phyloP scores from a whole-genome alignment of 306 rosid genomes.

The Notholithocarpus densiflorus region DNA sequence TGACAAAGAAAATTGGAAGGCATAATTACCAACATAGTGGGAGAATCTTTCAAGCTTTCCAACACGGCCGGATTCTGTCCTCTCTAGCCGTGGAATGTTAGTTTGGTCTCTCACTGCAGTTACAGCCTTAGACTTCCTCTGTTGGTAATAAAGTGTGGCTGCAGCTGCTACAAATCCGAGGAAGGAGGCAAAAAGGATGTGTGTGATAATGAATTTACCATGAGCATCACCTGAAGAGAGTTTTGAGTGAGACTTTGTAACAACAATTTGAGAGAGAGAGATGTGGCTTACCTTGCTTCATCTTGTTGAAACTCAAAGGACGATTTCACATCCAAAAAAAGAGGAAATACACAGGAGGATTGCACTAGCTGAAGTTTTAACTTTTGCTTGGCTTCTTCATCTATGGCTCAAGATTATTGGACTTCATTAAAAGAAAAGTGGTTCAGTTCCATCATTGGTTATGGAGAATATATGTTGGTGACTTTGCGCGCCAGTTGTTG shows the following conservation, averaged over 20 bases:
- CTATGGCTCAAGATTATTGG: no score
- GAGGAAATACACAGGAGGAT: not conserved
- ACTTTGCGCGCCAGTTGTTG: no score
- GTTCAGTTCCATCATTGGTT: no score
- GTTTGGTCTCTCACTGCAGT: constrained; percentile 7
- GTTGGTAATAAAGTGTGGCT: constrained; percentile 9
- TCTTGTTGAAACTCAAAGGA: constrained; percentile 11
- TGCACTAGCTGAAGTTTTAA: not conserved
- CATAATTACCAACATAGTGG: constrained; percentile 58
- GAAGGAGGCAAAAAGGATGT: constrained; percentile 45
- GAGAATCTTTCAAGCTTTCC: constrained; percentile 64
- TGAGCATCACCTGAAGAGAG: constrained; percentile 31
- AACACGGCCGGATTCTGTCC: constrained; percentile 58
- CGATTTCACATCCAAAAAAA: not conserved
- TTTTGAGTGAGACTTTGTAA: not conserved
- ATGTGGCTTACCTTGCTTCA: constrained; percentile 30
- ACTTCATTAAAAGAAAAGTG: no score
- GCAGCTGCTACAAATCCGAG: constrained; percentile 38
- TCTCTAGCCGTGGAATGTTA: constrained; percentile 32
- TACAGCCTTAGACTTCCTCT: not conserved
- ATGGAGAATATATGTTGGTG: no score
- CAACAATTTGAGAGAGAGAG: not conserved
- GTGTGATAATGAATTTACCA: constrained; percentile 29
- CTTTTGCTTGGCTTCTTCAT: no score
- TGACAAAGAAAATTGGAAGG: not conserved